Evolutionary conservation across 352 stramenopile genomes (phyloP).

Genomic region (Globisporangium paroecandrum): DNA sequence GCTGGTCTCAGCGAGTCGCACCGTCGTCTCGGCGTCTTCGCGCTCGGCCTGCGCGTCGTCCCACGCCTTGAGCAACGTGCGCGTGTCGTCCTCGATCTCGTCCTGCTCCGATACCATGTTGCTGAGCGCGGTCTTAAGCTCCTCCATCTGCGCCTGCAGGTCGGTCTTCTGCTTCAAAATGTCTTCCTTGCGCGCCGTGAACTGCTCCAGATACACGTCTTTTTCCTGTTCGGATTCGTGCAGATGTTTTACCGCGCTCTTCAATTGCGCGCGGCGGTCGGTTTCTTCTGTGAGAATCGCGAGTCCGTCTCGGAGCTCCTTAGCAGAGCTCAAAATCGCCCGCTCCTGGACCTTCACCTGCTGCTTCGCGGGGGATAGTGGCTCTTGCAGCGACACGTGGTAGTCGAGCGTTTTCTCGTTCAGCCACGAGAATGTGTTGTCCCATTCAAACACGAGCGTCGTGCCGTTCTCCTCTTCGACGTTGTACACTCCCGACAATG

Average conservation of each 20-base stretch:
- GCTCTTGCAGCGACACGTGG: slow-evolving; percentile 72
- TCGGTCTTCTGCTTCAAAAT: slow-evolving; percentile 33
- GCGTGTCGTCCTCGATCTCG: slow-evolving; percentile 43
- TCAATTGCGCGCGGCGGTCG: slow-evolving; percentile 32
- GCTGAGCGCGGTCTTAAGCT: slow-evolving; percentile 39
- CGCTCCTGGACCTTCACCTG: slow-evolving; percentile 31
- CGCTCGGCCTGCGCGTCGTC: slow-evolving; percentile 34
- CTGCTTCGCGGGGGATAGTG: slow-evolving; percentile 36
- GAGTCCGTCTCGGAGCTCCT: slow-evolving; percentile 30
- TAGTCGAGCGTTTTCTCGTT: slow-evolving; percentile 86
- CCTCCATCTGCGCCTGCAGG: slow-evolving; percentile 62
- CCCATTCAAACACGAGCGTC: slow-evolving; percentile 68
- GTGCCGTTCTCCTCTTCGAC: slow-evolving; percentile 33
- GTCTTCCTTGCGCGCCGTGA: slow-evolving; percentile 27
- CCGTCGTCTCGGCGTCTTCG: slow-evolving; percentile 73
- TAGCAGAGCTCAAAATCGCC: slow-evolving; percentile 20
- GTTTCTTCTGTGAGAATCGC: slow-evolving; percentile 34
- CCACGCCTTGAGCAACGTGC: slow-evolving; percentile 33
- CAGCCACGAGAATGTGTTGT: slow-evolving; percentile 84
- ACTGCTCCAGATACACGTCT: slow-evolving; percentile 28
- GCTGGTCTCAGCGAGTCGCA: slow-evolving; percentile 48
- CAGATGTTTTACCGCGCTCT: slow-evolving; percentile 32
- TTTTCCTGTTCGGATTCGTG: slow-evolving; percentile 34
- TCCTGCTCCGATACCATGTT: slow-evolving; percentile 43
- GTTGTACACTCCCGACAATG: slow-evolving; percentile 45